Percentiles rank a stretch among this genome's conserved stretches.
Evolutionary conservation across 2,329 filamentous ascomycete genomes (phyloP).

Genomic region (Cryphonectria nitschkei): DNA sequence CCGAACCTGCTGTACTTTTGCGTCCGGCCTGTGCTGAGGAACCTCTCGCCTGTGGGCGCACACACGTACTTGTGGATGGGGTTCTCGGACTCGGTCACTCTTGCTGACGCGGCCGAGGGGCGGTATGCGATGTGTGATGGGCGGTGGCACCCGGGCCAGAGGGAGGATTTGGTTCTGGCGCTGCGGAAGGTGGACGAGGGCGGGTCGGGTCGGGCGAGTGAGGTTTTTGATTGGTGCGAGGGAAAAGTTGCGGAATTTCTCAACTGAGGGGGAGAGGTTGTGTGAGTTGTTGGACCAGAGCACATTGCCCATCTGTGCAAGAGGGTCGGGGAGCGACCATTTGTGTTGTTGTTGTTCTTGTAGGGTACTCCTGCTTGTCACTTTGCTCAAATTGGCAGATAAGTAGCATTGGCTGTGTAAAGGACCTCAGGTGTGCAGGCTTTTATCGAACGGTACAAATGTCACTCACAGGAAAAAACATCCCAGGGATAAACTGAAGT

Average conservation of each 20-base stretch:
- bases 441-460: too few species aligned
- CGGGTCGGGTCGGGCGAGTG: constrained; percentile 30
- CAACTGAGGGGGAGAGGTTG: too few species aligned
- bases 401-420: too few species aligned
- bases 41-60: constrained; percentile 28
- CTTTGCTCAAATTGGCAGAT: too few species aligned
- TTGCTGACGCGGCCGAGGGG: constrained; percentile 29
- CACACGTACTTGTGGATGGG: constrained; percentile 35
- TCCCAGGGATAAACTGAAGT: too few species aligned
- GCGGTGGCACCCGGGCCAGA: constrained; percentile 34
- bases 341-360: too few species aligned
- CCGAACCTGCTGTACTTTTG: background rate
- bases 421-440: too few species aligned
- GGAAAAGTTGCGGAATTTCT: background rate
- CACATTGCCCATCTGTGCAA: too few species aligned
- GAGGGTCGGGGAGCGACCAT: too few species aligned
- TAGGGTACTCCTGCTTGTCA: too few species aligned
- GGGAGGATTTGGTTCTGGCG: constrained; percentile 31
- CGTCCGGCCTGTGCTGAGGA: constrained; percentile 17
- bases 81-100: constrained; percentile 31
- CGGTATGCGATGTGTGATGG: constrained; percentile 33
- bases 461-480: too few species aligned
- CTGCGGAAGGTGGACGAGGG: constrained; percentile 28
- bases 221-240: constrained; percentile 21
- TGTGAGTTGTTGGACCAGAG: too few species aligned